Percentiles rank a stretch among this genome's conserved stretches.
phyloP scores from a whole-genome alignment of 1,284 basidiomycete genomes.

The Leccinum proximum region DNA sequence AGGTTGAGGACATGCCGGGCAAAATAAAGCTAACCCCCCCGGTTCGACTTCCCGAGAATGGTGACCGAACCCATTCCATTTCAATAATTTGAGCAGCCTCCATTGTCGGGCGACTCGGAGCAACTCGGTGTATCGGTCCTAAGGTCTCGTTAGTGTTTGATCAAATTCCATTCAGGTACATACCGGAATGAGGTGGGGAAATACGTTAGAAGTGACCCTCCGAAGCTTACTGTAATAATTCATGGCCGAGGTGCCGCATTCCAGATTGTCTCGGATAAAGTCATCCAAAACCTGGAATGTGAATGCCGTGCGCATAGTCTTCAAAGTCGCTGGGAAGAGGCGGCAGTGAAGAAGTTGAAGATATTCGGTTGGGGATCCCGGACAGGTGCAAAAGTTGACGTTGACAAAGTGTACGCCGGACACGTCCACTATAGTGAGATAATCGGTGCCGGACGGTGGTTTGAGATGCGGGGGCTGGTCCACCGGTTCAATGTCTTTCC shows the following conservation, averaged over 20 bases:
- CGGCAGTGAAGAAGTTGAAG: neutral
- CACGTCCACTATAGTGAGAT: neutral
- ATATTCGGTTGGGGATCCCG: conserved; percentile 11
- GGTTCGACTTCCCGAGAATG: neutral
- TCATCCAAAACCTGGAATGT: conserved; percentile 5
- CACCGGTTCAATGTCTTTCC: neutral
- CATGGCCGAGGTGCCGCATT: conserved; percentile 27
- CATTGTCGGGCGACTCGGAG: conserved; percentile 7
- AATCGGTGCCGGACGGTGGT: neutral
- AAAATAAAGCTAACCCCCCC: conserved; percentile 14
- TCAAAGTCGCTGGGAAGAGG: neutral
- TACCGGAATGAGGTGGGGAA: conserved; percentile 20
- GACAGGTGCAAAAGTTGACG: neutral
- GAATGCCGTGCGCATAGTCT: neutral
- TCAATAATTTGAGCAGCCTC: conserved; percentile 4
- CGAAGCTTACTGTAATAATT: conserved; percentile 25
- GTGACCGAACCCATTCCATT: conserved; percentile 7
- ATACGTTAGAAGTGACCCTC: conserved; percentile 20
- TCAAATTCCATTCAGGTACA: neutral
- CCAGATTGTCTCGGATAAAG: conserved; percentile 25
- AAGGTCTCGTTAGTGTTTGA: neutral
- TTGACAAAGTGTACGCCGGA: neutral
- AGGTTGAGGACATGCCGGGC: conserved; percentile 16
- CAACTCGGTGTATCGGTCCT: conserved; percentile 14
- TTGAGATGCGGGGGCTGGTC: neutral